A percentile compares a stretch with the other conserved stretches of the same genome.
Conservation (phyloP, 2,329 filamentous ascomycete genomes). For the Plectosphaerella plurivora region DNA sequence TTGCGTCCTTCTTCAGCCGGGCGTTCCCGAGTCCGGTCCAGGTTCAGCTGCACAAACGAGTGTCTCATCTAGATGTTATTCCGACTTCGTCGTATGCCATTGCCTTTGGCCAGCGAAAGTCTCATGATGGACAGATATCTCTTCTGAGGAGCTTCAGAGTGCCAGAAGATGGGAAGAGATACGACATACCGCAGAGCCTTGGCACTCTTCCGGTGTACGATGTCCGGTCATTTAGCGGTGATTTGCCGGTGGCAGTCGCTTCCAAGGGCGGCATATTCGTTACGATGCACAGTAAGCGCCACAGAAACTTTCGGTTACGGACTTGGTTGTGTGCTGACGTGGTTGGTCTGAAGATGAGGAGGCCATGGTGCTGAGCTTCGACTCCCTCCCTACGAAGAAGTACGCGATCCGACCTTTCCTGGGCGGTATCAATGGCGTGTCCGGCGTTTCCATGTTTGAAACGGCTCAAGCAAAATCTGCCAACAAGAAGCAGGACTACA, state of each 20-base stretch:
- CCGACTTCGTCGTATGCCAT: background rate
- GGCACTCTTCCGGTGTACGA: constrained; percentile 1
- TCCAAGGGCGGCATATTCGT: background rate
- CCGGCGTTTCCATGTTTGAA: background rate
- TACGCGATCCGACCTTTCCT: constrained; percentile 1
- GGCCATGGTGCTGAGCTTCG: background rate
- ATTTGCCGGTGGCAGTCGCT: background rate
- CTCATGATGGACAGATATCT: background rate
- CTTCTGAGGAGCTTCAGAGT: constrained; percentile 3
- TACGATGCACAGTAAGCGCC: background rate
- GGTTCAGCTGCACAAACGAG: background rate
- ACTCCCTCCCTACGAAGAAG: background rate
- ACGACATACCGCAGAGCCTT: background rate
- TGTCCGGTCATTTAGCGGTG: background rate
- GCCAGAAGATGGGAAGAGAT: background rate
- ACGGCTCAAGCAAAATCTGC: no score
- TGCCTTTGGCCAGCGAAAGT: no score
- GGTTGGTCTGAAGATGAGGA: no score
- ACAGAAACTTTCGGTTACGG: background rate
- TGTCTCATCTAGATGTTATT: background rate
- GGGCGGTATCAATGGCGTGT: constrained; percentile 2
- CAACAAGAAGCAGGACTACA: background rate
- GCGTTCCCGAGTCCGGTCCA: background rate
- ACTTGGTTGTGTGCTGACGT: background rate
- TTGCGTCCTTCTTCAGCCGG: constrained; percentile 2